Evolutionary conservation across 176 grass and related monocot species (phyloP), one percentile per base, ranked within the genome.

Genomic region (Oryza officinalis): DNA sequence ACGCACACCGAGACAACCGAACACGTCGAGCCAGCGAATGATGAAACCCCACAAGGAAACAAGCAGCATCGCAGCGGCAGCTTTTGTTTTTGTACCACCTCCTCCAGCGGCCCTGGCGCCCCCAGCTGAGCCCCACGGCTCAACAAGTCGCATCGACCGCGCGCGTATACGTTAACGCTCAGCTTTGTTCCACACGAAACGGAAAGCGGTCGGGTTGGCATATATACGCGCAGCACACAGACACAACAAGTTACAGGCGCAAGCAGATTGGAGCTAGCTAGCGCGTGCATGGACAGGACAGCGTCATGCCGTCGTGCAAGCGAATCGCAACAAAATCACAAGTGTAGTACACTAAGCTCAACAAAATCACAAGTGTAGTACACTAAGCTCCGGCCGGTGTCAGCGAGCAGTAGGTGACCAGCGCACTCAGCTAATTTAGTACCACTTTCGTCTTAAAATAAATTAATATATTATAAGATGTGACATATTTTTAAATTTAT

Each of bases 291-390:
- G 40, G 82, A 68, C 69, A 69, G 14, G 72, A 77, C 72, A 25
- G 65, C 63, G 57, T 57, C 52, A n/a, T 8, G 52, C 52, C 20
- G 8, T 61, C 57, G 65, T 15, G 78, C 72, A 72, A 70, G 54
- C 45, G 72, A 86, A 77, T 81, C 25, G 71, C 77, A 85, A 65
- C 82, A 70, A 76, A 89, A 71, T 50, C 76, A 7, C 37, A 37
- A 67, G 71, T 22, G 38, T 68, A 41, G 38, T 40, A 35, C 33
- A 35, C 33, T 35, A 35, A 35, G 33, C 33, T 35, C 33, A n/a
- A n/a, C n/a, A n/a, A n/a, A n/a, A n/a, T n/a, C n/a, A n/a, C n/a
- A n/a, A n/a, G n/a, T 2, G 30, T 30, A 30, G 30, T 30, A 30
- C 30, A 35, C 33, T 35, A 28, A 44, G 41, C 7, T 61, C 45